A percentile compares a stretch with the other conserved stretches of the same genome.
Evolutionary conservation across 164 flowering plant genomes (phyloP).

Genomic region (Piper longum): DNA sequence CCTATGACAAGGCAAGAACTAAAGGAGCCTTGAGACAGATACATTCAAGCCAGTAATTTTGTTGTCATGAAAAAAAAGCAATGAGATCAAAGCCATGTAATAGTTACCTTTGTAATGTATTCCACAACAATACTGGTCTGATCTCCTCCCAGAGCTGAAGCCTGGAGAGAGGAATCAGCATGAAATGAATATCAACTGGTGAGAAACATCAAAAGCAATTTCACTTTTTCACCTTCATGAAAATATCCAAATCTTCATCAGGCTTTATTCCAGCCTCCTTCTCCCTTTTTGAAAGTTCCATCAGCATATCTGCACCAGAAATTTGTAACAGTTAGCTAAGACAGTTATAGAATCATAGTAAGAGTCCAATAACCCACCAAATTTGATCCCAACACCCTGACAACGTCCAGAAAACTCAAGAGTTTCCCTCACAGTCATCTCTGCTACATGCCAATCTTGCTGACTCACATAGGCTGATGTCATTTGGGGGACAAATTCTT

Average conservation of each 20-base stretch:
- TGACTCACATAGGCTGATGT: constrained; percentile 2
- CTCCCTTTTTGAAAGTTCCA: constrained; percentile 92
- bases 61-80: neutral
- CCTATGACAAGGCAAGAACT: neutral
- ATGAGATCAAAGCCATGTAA: constrained; percentile 1
- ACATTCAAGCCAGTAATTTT: neutral
- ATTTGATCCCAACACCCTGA: constrained; percentile 1
- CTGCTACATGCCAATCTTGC: constrained; percentile 1
- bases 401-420: constrained; percentile 1
- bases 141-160: constrained; percentile 67
- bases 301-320: constrained; percentile 59
- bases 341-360: neutral
- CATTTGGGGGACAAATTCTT: neutral
- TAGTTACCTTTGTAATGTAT: constrained; percentile 74
- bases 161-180: constrained; percentile 28
- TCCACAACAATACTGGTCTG: constrained; percentile 67
- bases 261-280: constrained; percentile 75
- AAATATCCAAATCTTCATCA: constrained; percentile 95
- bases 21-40: neutral
- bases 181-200: neutral
- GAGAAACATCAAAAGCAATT: neutral
- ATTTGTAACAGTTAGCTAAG: neutral
- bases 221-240: constrained; percentile 57
- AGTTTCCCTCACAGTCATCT: constrained; percentile 2
- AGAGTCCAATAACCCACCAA: neutral